Evolutionary conservation across 371 early-diverging fungal genomes (phyloP).

Genomic region (Mucor velutinosus): DNA sequence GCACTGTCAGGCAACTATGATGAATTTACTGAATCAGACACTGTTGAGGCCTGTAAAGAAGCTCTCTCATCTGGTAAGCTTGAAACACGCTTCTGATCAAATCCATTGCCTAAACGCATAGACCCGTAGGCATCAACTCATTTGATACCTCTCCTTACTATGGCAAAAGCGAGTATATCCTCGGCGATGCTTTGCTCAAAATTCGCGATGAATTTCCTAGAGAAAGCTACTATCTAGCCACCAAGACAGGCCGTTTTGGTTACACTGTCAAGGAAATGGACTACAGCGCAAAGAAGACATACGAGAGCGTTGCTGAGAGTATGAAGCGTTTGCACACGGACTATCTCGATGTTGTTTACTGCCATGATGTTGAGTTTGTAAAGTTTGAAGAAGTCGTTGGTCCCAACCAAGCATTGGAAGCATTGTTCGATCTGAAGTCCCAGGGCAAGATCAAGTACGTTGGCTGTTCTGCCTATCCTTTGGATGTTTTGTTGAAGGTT

Average conservation of each 20-base stretch:
- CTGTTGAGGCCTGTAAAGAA: conserved; percentile 54
- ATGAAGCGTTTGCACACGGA: conserved; percentile 65
- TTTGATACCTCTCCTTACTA: conserved; percentile 85
- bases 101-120: background rate
- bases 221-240: conserved; percentile 67
- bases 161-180: conserved; percentile 68
- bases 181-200: conserved; percentile 65
- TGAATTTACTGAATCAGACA: conserved; percentile 47
- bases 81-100: background rate
- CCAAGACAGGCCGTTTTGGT: conserved; percentile 83
- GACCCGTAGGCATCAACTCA: conserved; percentile 61
- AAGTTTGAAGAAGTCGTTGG: conserved; percentile 53
- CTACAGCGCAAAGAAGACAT: conserved; percentile 60
- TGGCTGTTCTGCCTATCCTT: conserved; percentile 79
- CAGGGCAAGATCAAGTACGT: conserved; percentile 71
- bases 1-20: conserved; percentile 62
- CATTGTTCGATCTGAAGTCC: conserved; percentile 68
- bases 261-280: conserved; percentile 65
- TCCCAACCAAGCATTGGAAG: conserved; percentile 62
- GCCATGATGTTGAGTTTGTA: conserved; percentile 87
- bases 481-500: conserved; percentile 68
- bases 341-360: conserved; percentile 77
- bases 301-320: conserved; percentile 64
- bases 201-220: conserved; percentile 62
- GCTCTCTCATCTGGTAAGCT: conserved; percentile 45